phyloP scores from a whole-genome alignment of 306 rosid genomes.

The Sesbania bispinosa region DNA sequence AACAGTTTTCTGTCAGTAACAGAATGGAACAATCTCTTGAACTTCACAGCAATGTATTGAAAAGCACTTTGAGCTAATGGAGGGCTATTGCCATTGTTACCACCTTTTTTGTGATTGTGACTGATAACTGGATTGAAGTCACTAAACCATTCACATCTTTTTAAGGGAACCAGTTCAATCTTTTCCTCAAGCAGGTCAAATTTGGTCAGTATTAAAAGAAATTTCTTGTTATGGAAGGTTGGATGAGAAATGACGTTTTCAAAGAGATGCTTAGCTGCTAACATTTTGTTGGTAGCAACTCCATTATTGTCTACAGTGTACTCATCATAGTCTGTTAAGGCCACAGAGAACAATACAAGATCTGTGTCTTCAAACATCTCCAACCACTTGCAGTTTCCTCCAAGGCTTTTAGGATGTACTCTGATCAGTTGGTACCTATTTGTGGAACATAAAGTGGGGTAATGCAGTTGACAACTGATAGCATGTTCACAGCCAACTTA shows the following conservation, averaged over 20 bases:
- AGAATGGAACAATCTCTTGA: conserved; percentile 54
- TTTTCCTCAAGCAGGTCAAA: conserved; percentile 73
- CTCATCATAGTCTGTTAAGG: conserved; percentile 66
- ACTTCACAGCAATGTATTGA: conserved; percentile 69
- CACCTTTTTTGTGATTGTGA: conserved; percentile 10
- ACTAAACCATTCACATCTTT: conserved; percentile 65
- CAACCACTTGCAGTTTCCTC: conserved; percentile 69
- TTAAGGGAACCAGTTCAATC: conserved; percentile 54
- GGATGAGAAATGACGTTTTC: conserved; percentile 51
- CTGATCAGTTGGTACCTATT: conserved; percentile 68
- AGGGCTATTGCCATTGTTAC: conserved; percentile 39
- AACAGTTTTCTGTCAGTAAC: conserved; percentile 50
- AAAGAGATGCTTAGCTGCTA: conserved; percentile 62
- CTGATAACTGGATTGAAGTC: conserved; percentile 58
- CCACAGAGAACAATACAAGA: conserved; percentile 55
- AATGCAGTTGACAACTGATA: neutral
- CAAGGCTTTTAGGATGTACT: conserved; percentile 60
- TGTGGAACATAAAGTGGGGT: neutral
- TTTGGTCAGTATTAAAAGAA: conserved; percentile 66
- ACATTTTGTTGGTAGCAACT: conserved; percentile 57
- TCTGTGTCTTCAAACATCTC: conserved; percentile 71
- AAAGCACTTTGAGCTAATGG: conserved; percentile 57
- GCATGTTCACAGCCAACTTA: neutral
- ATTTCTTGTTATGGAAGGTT: conserved; percentile 42
- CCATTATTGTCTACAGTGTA: conserved; percentile 42